Conservation (phyloP, 139 green algal genomes). For the Pseudopediastrum boryanum region DNA sequence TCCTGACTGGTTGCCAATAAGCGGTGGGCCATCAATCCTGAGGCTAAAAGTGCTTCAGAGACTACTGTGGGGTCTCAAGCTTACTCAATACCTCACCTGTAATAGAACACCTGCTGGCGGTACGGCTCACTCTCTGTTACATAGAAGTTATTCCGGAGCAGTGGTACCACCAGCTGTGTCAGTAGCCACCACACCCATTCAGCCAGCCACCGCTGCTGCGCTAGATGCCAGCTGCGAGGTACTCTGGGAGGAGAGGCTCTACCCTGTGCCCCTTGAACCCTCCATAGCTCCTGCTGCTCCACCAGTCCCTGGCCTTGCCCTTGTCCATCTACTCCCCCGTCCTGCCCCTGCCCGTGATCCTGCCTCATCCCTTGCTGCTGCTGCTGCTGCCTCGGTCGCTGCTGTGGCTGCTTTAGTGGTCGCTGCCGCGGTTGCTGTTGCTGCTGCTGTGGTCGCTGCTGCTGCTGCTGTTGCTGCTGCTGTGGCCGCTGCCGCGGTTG, state of each 20-base stretch:
- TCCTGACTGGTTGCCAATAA: too few species aligned
- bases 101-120: conserved; percentile 83
- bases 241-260: background rate
- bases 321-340: background rate
- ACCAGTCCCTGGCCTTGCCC: background rate
- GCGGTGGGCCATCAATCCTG: too few species aligned
- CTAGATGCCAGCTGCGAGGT: conserved; percentile 14
- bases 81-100: conserved; percentile 51
- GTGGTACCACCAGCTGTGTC: conserved; percentile 66
- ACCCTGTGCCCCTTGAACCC: background rate
- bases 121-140: conserved; percentile 87
- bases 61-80: too few species aligned
- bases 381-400: background rate
- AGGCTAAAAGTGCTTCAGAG: too few species aligned
- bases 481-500: background rate
- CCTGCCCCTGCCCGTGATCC: background rate
- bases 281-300: background rate
- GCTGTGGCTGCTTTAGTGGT: background rate
- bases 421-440: background rate
- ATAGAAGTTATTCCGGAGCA: conserved; percentile 90
- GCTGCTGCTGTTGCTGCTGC: conserved; percentile 11
- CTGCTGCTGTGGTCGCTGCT: conserved; percentile 7
- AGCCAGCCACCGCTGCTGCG: conserved; percentile 40
- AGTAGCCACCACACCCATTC: conserved; percentile 85
- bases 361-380: background rate